Evolutionary conservation across 495 filamentous ascomycete species (phyloP), one percentile per base, ranked within the genome.

Genomic region (Xylaria palmicola): DNA sequence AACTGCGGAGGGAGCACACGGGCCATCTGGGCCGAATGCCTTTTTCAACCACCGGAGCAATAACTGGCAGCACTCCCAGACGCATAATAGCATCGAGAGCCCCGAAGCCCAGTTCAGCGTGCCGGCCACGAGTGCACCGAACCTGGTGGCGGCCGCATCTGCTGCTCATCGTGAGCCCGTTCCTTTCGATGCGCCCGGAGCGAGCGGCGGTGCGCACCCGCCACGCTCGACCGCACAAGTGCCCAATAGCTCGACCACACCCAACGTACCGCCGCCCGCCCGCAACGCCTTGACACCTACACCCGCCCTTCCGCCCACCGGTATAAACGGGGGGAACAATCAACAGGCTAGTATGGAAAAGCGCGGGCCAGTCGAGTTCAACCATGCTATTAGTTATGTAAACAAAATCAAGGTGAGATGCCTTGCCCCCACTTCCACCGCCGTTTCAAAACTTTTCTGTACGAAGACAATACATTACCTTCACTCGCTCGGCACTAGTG

Each of bases 381-480:
- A 99, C 74, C 95, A 99, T 78, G 95, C 95, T 0, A 99, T 99
- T 61, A 97, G 92, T 71, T 99, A 99, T 70, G 95, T 99, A 45
- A 99, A 99, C 72, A 99, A 99, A 77, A 99, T 99, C 56, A 99
- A 99, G 87, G 93, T 95, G 73, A 71, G 74, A 52, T 52, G 48
- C 59, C 59, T 61, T 61, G 59, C 59, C 59, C 59, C 59, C 59
- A 61, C 59, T 60, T 54, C 39, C 32, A 24, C 41, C 56, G 57
- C 67, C 60, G 62, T 56, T 57, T 64, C 55, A 65, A 65, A 62
- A 56, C 54, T 56, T 36, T 32, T 59, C 34, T 51, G 50, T 34
- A 48, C 36, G 56, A 37, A 59, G 55, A 65, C 51, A 68, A 62
- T 52, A 60, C 44, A 68, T 44, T 47, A 58, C 39, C 55, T 52